These are phyloP conservation scores for Penicillium malachiteum DNA, from an alignment of 495 filamentous ascomycete species.

Conservation along the genomic window DNA sequence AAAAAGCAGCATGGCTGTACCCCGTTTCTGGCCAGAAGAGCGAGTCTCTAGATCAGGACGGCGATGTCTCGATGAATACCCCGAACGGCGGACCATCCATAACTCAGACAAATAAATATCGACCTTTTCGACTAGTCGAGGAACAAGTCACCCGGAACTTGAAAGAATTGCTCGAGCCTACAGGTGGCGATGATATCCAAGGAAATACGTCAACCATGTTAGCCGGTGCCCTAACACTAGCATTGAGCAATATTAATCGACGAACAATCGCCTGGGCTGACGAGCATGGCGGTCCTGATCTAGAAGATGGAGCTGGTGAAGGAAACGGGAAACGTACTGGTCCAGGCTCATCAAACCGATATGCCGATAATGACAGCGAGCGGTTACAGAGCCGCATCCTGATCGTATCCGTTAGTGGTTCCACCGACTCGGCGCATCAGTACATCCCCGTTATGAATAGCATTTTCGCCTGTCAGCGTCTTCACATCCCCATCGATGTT, in stretches of 20 bases:
- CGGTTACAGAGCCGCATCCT: constrained; percentile 80
- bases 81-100: constrained; percentile 8
- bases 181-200: constrained; percentile 56
- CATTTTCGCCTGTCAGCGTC: constrained; percentile 87
- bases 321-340: constrained; percentile 30
- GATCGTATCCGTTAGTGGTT: constrained; percentile 79
- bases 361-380: constrained; percentile 35
- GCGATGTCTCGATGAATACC: constrained; percentile 38
- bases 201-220: constrained; percentile 73
- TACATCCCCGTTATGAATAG: constrained; percentile 98
- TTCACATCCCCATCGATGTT: constrained; percentile 85
- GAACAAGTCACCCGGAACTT: constrained; percentile 70
- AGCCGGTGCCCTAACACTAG: constrained; percentile 86
- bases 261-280: constrained; percentile 48
- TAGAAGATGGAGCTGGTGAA: constrained; percentile 31
- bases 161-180: constrained; percentile 63
- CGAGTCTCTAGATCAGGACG: constrained; percentile 30
- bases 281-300: constrained; percentile 41
- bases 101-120: constrained; percentile 82
- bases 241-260: constrained; percentile 83
- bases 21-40: constrained; percentile 42
- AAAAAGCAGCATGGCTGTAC: constrained; percentile 86
- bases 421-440: constrained; percentile 78
- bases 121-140: constrained; percentile 84
- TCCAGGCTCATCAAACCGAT: constrained; percentile 29